Percentiles rank a stretch among this genome's conserved stretches.
Evolutionary conservation across 768 basidiomycete species (phyloP).

Genomic region (Amanita pallidorosea): DNA sequence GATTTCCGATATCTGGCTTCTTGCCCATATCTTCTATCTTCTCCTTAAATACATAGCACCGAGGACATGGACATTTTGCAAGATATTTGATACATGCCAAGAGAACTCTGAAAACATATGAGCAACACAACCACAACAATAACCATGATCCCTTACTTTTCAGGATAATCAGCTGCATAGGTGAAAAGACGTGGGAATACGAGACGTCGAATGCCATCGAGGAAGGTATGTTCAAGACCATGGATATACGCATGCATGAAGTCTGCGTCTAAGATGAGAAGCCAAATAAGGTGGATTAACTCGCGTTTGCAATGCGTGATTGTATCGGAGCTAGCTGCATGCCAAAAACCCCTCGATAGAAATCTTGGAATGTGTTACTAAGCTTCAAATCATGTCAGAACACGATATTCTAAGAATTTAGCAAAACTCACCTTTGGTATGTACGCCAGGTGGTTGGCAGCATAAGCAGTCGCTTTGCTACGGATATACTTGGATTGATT

Average conservation of each 20-base stretch:
- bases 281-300: no score
- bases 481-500: constrained; percentile 30
- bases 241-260: constrained; percentile 21
- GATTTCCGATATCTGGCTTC: constrained; percentile 10
- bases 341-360: no score
- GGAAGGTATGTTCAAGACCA: constrained; percentile 19
- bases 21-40: constrained; percentile 20
- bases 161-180: constrained; percentile 28
- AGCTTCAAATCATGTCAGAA: no score
- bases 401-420: no score
- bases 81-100: constrained; percentile 22
- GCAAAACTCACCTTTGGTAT: neutral
- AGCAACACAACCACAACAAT: neutral
- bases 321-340: no score
- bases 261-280: constrained; percentile 20
- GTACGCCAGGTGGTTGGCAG: neutral
- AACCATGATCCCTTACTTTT: constrained; percentile 18
- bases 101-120: constrained; percentile 11
- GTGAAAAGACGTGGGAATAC: constrained; percentile 23
- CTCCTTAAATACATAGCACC: constrained; percentile 17
- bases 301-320: no score
- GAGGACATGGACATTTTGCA: constrained; percentile 24
- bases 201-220: constrained; percentile 17
- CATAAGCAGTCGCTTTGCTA: neutral
- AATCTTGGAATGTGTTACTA: neutral